Conservation (phyloP, 805 yeast species). For the Zygotorulaspora chibaensis region DNA sequence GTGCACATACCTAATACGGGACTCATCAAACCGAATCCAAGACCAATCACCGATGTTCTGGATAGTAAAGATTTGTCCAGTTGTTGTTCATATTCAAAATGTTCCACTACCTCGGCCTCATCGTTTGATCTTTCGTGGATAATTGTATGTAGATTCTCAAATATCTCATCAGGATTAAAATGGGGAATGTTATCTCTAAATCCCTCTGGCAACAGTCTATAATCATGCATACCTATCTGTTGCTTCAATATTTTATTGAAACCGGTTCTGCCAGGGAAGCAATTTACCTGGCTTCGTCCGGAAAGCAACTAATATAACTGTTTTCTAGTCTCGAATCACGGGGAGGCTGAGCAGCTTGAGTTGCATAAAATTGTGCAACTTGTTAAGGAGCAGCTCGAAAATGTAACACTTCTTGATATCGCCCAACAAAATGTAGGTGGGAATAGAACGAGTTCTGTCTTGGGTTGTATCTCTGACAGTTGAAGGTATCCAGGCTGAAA, state of each 20-base stretch:
- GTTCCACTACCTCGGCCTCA: constrained; percentile 56
- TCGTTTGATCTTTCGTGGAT: constrained; percentile 42
- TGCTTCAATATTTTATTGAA: neutral
- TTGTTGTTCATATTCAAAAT: constrained; percentile 70
- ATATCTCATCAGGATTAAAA: constrained; percentile 24
- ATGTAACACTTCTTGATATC: neutral
- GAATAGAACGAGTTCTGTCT: too few relatives aligned
- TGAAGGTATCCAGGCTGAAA: too few relatives aligned
- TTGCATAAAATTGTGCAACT: neutral
- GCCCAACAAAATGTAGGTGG: too few relatives aligned
- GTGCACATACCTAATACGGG: constrained; percentile 77
- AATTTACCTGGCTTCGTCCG: too few relatives aligned
- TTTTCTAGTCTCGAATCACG: neutral
- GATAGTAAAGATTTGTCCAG: constrained; percentile 59
- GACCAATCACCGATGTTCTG: constrained; percentile 65
- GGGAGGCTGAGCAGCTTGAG: neutral
- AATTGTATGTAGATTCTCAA: constrained; percentile 29
- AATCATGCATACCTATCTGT: constrained; percentile 20
- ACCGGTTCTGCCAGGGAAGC: neutral
- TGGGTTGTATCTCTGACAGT: too few relatives aligned
- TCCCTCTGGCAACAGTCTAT: constrained; percentile 20
- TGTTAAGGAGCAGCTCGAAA: neutral
- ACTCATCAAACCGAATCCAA: constrained; percentile 78
- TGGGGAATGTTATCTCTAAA: constrained; percentile 23
- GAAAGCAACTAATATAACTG: neutral